These are phyloP conservation scores for Aspergillus piperis DNA, from an alignment of 2,329 filamentous ascomycete genomes.

Conservation along the genomic window DNA sequence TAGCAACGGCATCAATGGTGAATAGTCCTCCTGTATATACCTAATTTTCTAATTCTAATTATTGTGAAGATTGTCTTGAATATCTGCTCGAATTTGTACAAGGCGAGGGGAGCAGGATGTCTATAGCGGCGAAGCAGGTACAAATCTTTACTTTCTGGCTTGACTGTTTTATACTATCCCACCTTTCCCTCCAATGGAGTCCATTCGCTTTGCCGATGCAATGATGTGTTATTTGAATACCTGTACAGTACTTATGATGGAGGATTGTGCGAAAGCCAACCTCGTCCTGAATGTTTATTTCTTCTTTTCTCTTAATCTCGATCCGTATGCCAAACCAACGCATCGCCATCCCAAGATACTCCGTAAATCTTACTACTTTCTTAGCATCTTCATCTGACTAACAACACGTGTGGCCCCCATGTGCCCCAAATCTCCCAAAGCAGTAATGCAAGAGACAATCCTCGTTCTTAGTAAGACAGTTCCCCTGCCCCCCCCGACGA, in stretches of 20 bases:
- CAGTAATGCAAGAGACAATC: neutral
- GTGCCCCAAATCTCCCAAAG: neutral
- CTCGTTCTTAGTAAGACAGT: neutral
- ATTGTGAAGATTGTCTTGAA: conserved; percentile 13
- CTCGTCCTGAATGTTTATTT: neutral
- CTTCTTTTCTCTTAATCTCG: neutral
- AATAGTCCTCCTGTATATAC: conserved; percentile 33
- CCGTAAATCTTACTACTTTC: neutral
- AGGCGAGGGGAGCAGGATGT: neutral
- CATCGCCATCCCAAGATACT: neutral
- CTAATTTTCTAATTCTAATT: conserved; percentile 38
- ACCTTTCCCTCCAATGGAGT: conserved; percentile 31
- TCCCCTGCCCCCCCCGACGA: neutral
- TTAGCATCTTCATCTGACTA: neutral
- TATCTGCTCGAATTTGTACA: conserved; percentile 4
- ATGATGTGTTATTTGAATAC: conserved; percentile 4
- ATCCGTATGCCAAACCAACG: neutral
- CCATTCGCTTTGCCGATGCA: conserved; percentile 26
- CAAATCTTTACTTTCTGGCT: conserved; percentile 16
- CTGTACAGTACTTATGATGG: conserved; percentile 16
- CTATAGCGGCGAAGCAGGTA: neutral
- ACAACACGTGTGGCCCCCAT: neutral
- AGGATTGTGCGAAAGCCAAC: neutral
- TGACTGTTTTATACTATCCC: conserved; percentile 15
- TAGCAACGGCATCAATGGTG: conserved; percentile 26